A percentile compares a stretch with the other conserved stretches of the same genome.
Conservation (phyloP, 306 rosid genomes). For the Bauhinia variegata region DNA sequence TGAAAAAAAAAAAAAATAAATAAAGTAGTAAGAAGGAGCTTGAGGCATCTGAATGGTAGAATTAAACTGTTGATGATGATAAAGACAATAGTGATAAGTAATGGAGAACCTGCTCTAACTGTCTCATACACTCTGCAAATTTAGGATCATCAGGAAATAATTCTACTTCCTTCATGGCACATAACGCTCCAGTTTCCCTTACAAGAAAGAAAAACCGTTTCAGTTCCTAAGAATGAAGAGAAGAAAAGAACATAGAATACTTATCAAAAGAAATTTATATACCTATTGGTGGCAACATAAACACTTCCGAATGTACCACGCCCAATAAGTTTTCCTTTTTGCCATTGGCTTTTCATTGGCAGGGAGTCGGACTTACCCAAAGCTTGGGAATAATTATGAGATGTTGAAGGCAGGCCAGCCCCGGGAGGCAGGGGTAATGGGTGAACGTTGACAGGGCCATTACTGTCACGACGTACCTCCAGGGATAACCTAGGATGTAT, state of each 20-base stretch:
- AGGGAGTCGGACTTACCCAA: constrained; percentile 52
- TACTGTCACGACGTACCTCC: constrained; percentile 59
- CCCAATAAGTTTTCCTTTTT: constrained; percentile 96
- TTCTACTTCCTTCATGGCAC: constrained; percentile 99
- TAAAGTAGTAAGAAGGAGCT: constrained; percentile 25
- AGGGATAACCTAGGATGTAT: constrained; percentile 44
- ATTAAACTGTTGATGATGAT: background rate
- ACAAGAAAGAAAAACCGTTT: background rate
- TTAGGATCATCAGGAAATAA: constrained; percentile 87
- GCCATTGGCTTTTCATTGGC: constrained; percentile 81
- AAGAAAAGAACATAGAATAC: constrained; percentile 27
- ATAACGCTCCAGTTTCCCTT: constrained; percentile 93
- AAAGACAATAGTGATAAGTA: background rate
- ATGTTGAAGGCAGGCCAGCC: constrained; percentile 51
- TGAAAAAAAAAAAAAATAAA: constrained; percentile 33
- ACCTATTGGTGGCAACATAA: constrained; percentile 91
- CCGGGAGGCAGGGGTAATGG: constrained; percentile 97
- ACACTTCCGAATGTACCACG: constrained; percentile 98
- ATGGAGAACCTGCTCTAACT: constrained; percentile 81
- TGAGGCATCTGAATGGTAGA: constrained; percentile 8
- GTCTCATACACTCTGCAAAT: constrained; percentile 87
- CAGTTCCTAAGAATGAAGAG: constrained; percentile 29
- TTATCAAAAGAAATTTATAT: constrained; percentile 17
- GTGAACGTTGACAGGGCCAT: constrained; percentile 56
- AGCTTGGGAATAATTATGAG: constrained; percentile 44